Evolutionary conservation across 129 eudicot genomes (phyloP), one percentile per base, ranked within the genome.

Genomic region (Solidago caesia): DNA sequence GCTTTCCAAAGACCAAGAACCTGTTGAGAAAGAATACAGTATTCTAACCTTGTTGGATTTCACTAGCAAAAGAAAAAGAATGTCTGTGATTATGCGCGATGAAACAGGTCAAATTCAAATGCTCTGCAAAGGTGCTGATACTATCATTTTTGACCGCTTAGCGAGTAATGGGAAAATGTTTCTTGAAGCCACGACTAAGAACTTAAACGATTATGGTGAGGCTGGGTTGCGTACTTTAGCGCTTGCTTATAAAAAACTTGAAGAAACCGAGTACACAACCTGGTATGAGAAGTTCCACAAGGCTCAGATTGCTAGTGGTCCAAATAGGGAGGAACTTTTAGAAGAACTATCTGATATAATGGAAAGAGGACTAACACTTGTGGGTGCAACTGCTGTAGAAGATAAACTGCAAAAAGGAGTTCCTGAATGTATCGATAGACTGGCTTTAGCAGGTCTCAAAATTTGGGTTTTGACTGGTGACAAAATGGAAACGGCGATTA

Each of bases 101-200:
- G 97, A 91, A 27, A 82, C 81, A 1, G 94, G 88, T 7, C 83
- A 82, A 63, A 76, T 88, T 57, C 57, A 84, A 14, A 84, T 88
- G 67, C 56, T 91, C 12, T 91, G 94, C 84, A 91, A 91, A 88
- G 97, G 97, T 2, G 97, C 97, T 16, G 97, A 91, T 64, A 83
- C 85, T 4, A 85, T 90, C 33, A 90, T 90, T 0, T 85, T 87
- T 64, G 96, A 90, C 6, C 79, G 96, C 11, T 64, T 90, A 62
- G 79, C 91, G 1, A 78, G 66, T 43, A 47, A 67, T 8, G 96
- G 96, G 29, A 87, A 87, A 73, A 84, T 73, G 62, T 90, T 66
- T 72, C 68, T 81, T 6, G 86, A 83, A 5, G 81, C 88, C 9
- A 87, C 89, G 6, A 85, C 85, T 0, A 80, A 74, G 53, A 89